phyloP scores from a whole-genome alignment of 2,329 filamentous ascomycete genomes.

The Pezicula rhizophila region DNA sequence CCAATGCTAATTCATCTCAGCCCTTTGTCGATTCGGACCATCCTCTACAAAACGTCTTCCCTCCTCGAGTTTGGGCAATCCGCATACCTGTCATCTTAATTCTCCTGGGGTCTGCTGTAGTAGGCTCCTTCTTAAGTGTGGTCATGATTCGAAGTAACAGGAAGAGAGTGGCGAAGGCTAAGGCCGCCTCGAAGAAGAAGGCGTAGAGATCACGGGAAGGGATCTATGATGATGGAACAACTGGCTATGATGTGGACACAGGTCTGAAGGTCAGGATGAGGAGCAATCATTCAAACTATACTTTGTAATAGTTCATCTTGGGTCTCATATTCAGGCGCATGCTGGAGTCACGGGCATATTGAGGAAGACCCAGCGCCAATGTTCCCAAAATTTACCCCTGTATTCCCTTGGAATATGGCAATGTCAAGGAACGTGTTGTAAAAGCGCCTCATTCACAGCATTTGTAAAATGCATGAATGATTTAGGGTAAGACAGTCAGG shows the following conservation, averaged over 20 bases:
- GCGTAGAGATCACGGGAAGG: slow-evolving; percentile 39
- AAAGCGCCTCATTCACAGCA: too few relatives aligned
- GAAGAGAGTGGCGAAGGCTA: slow-evolving; percentile 94
- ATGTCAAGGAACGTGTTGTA: too few relatives aligned
- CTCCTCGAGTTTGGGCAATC: slow-evolving; percentile 96
- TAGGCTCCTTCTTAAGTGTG: slow-evolving; percentile 90
- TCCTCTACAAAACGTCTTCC: slow-evolving; percentile 90
- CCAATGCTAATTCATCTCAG: slow-evolving; percentile 40
- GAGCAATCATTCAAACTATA: too few relatives aligned
- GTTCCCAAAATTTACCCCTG: too few relatives aligned
- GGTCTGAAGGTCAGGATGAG: neutral
- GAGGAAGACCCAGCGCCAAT: too few relatives aligned
- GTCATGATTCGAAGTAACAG: slow-evolving; percentile 99
- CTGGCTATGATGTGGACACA: neutral
- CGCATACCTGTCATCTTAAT: slow-evolving; percentile 96
- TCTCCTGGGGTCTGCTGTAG: slow-evolving; percentile 83
- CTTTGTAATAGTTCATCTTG: too few relatives aligned
- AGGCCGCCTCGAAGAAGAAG: slow-evolving; percentile 83
- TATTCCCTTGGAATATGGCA: too few relatives aligned
- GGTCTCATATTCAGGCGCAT: too few relatives aligned
- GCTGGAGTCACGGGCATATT: too few relatives aligned
- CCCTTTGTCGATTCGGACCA: slow-evolving; percentile 96
- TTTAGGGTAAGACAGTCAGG: neutral
- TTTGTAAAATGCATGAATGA: neutral
- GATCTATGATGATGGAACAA: neutral